phyloP scores from a whole-genome alignment of 441 rosid species.

The Adansonia gregorii region DNA sequence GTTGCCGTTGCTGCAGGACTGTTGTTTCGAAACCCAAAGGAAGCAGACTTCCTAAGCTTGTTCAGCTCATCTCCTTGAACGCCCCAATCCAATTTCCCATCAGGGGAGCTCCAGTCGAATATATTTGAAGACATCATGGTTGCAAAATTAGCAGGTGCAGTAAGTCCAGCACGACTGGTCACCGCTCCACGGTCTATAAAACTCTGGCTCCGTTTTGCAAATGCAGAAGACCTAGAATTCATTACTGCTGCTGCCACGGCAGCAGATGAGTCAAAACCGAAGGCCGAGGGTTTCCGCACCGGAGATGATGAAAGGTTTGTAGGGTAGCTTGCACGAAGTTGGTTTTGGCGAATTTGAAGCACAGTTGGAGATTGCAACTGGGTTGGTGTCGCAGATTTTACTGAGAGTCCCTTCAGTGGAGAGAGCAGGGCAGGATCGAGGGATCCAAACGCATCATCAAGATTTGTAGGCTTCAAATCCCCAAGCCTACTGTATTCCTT shows the following conservation, averaged over 20 bases:
- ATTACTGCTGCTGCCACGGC: constrained; percentile 83
- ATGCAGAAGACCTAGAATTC: constrained; percentile 82
- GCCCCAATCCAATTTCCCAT: constrained; percentile 86
- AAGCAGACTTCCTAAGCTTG: constrained; percentile 77
- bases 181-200: constrained; percentile 65
- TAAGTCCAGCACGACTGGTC: constrained; percentile 39
- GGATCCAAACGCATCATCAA: constrained; percentile 69
- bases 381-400: constrained; percentile 40
- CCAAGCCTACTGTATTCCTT: constrained; percentile 46
- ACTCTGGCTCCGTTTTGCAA: constrained; percentile 86
- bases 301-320: constrained; percentile 52
- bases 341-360: constrained; percentile 61
- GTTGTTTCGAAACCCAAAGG: constrained; percentile 70
- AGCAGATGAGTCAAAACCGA: constrained; percentile 77
- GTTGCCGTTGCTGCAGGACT: constrained; percentile 32
- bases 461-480: constrained; percentile 60
- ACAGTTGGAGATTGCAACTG: constrained; percentile 70
- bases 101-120: constrained; percentile 76
- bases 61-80: constrained; percentile 79
- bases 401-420: constrained; percentile 52
- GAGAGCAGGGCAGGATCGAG: constrained; percentile 59
- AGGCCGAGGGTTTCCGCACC: constrained; percentile 51
- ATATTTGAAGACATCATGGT: constrained; percentile 55
- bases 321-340: constrained; percentile 70
- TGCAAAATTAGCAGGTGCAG: constrained; percentile 50